These are phyloP conservation scores for Lachnellula hyalina DNA, from an alignment of 2,329 filamentous ascomycete genomes.

Conservation along the genomic window DNA sequence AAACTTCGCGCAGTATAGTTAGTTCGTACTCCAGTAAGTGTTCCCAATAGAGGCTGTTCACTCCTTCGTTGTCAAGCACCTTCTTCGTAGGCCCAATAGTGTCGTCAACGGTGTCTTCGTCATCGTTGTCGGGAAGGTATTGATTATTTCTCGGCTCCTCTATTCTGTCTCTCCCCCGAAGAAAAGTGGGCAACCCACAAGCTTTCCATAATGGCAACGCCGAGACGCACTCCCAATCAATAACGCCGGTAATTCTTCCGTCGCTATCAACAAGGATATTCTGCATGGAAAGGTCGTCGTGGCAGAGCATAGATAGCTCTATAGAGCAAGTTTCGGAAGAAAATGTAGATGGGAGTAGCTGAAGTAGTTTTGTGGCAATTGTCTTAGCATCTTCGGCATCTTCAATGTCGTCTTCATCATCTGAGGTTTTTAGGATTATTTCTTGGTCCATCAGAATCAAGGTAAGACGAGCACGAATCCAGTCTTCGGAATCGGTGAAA, in stretches of 20 bases:
- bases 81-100: too few relatives aligned
- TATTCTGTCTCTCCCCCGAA: conserved; percentile 27
- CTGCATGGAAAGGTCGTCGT: conserved; percentile 34
- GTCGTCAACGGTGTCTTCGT: conserved; percentile 8
- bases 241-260: conserved; percentile 33
- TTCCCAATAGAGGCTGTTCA: conserved; percentile 36
- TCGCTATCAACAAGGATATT: conserved; percentile 39
- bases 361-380: conserved; percentile 27
- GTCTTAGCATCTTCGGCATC: conserved; percentile 27
- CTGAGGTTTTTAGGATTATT: background rate
- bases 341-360: conserved; percentile 32
- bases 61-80: conserved; percentile 35
- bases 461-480: background rate
- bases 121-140: conserved; percentile 5
- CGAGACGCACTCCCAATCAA: conserved; percentile 42
- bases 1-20: conserved; percentile 35
- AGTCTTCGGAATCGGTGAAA: conserved; percentile 4
- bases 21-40: conserved; percentile 38
- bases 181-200: conserved; percentile 32
- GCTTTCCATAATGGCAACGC: conserved; percentile 36
- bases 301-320: conserved; percentile 31
- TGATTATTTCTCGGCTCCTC: conserved; percentile 24
- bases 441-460: conserved; percentile 1
- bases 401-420: conserved; percentile 29
- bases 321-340: conserved; percentile 15